Base-by-base conservation (phyloP, 306 rosid species). In the Urtica urens region DNA sequence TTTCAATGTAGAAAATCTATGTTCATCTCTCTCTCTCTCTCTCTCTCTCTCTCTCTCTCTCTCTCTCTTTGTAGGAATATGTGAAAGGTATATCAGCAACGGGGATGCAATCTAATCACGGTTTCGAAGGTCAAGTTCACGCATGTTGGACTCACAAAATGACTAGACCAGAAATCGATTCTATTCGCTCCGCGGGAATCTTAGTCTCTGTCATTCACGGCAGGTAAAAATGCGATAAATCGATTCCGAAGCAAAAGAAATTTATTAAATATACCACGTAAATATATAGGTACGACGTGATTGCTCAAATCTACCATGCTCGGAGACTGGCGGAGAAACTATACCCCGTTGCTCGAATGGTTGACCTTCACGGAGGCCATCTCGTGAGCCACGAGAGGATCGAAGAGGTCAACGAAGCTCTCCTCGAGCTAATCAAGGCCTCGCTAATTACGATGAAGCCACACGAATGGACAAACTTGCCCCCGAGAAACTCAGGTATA, bases 311-410 rank as follows among this genome's bases (percentile, higher is more conserved):
- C 50, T 69, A 49, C 57, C 22, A 85, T 53, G 99, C 87, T 25
- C 71, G 72, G 69, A 79, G 75, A 75, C 76, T 92, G 71, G 87
- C 94, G 5, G 72, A 77, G 67, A 92, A 76, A 65, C 66, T 92
- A 49, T 62, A 85, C 27, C 94, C 99, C 39, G 69, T 72, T 59
- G 96, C 96, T 35, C 72, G 94, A 74, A 78, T 92, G 94, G 80
- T 85, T 31, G 94, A 85, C 48, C 95, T 92, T 55, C 94, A 62
- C 23, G 99, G 99, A 60, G 99, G 93, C 51, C 99, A 92, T 73
- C 67, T 92, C 53, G 99, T 92, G 60, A 82, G 99, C 57, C 94
- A 82, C 3, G 99, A 92, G 69, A 82, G 83, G 66, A 60, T 79
- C 0, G 87, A 79, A 66, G 99, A 85, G 99, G 96, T 92, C 46